Base-by-base conservation (phyloP, 495 filamentous ascomycete species). In the Trichoderma gamsii region DNA sequence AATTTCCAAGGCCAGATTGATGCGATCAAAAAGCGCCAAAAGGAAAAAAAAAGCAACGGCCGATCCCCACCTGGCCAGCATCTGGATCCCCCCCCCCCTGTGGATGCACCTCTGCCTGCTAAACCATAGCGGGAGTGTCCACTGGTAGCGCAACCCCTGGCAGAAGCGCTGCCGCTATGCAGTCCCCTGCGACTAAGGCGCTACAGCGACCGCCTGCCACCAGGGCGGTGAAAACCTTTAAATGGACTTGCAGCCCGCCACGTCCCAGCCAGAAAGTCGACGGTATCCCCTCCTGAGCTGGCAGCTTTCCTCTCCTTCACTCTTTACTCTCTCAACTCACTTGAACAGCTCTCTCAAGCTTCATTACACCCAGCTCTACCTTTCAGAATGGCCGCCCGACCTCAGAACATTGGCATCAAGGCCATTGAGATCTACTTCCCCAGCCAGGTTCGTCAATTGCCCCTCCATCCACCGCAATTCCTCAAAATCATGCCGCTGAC, bases 351-450 rank as follows among this genome's bases (percentile, higher is more conserved):
- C 18, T 52, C 9, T n/a, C 16, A 41, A 27, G 29, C 46, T 64
- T 70, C 43, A 56, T 64, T 51, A 64, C 52, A 67, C 59, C 18
- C 43, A 63, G 16, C 41, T 43, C 44, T 61, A 13, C 6, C 25
- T 56, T 32, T 43, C 81, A 89, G 72, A 73, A 98, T 97, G 95
- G 87, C 91, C 74, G 74, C 91, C 71, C 91, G 92, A 78, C 92
- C 95, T 69, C 88, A 94, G 79, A 98, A 97, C 82, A 91, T 99
- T 76, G 95, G 95, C 87, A 97, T 99, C 80, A 99, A 98, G 86
- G 95, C 91, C 92, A 95, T 99, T 80, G 95, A 98, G 83, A 89
- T 99, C 78, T 99, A 99, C 82, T 96, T 96, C 78, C 95, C 95
- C 67, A 91, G 86, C 78, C 95, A 97, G 88, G 95, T 97, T 81